Percentiles rank a stretch among this genome's conserved stretches.
These are phyloP conservation scores for Madurella fahalii DNA, from an alignment of 2,329 filamentous ascomycete genomes.

Conservation along the genomic window DNA sequence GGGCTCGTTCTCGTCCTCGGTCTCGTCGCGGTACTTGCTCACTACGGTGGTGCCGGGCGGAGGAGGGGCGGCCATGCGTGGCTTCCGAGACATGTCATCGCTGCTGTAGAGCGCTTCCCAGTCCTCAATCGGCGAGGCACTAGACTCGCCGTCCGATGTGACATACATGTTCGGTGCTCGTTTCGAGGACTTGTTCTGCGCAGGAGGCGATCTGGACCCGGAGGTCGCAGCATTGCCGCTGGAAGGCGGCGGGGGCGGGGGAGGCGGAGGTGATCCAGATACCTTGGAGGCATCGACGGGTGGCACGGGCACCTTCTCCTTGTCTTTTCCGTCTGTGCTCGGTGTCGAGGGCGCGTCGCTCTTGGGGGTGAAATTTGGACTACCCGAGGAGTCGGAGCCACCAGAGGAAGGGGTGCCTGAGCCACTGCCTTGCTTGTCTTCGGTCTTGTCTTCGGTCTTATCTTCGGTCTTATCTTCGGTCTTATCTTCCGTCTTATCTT, in stretches of 20 bases:
- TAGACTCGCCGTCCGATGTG: conserved; percentile 51
- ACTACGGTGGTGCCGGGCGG: conserved; percentile 24
- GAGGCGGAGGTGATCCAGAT: conserved; percentile 23
- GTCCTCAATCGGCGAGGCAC: conserved; percentile 56
- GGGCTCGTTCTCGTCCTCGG: conserved; percentile 52
- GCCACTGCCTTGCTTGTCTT: conserved; percentile 14
- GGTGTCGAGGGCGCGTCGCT: conserved; percentile 22
- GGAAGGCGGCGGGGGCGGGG: conserved; percentile 1
- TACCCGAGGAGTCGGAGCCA: conserved; percentile 26
- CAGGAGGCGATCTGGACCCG: conserved; percentile 4
- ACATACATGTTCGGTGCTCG: conserved; percentile 31
- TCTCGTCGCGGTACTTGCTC: conserved; percentile 41
- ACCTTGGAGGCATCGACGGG: conserved; percentile 20
- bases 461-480: conserved; percentile 16
- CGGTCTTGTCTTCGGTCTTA: conserved; percentile 14
- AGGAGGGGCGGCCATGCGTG: conserved; percentile 37
- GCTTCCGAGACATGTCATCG: conserved; percentile 54
- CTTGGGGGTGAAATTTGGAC: conserved; percentile 30
- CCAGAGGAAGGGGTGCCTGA: conserved; percentile 17
- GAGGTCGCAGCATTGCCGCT: not conserved
- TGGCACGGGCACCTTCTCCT: conserved; percentile 35
- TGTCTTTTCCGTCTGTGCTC: conserved; percentile 18
- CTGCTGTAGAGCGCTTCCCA: conserved; percentile 57
- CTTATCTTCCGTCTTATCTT: conserved; percentile 11
- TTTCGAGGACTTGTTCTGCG: conserved; percentile 8